Conservation (phyloP, 2,329 filamentous ascomycete genomes). For the Verticillium albo-atrum region DNA sequence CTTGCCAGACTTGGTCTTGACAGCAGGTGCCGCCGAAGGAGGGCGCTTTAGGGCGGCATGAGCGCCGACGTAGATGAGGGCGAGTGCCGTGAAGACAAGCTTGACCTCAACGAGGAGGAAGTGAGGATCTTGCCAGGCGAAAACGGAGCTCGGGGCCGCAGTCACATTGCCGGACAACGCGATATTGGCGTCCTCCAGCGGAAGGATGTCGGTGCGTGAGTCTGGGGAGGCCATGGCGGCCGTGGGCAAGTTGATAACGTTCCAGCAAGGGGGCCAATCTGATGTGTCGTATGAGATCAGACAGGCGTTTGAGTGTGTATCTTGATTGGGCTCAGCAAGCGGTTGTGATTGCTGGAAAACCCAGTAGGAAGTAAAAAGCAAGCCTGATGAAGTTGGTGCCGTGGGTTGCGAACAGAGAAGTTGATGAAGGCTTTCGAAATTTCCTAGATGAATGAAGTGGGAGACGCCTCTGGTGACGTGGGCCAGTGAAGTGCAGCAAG, state of each 20-base stretch:
- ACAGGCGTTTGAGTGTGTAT: too few species aligned
- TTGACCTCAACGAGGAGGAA: conserved; percentile 41
- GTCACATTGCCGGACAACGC: conserved; percentile 19
- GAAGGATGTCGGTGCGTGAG: conserved; percentile 4
- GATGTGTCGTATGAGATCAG: too few species aligned
- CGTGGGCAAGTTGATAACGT: neutral
- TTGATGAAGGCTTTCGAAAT: too few species aligned
- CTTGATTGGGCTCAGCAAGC: too few species aligned
- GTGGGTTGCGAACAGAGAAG: too few species aligned
- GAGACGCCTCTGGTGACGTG: neutral
- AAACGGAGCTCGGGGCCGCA: conserved; percentile 21
- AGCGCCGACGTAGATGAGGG: conserved; percentile 79
- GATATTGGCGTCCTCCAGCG: conserved; percentile 23
- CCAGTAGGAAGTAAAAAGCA: too few species aligned
- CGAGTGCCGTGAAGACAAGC: conserved; percentile 62
- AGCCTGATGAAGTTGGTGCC: too few species aligned
- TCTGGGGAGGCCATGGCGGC: conserved; percentile 9
- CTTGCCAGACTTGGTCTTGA: neutral
- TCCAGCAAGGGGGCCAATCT: too few species aligned
- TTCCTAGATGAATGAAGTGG: neutral
- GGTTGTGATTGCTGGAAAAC: too few species aligned
- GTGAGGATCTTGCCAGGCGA: conserved; percentile 25
- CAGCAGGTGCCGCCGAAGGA: conserved; percentile 63
- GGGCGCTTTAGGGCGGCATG: conserved; percentile 83
- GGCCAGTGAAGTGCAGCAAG: neutral